Base-by-base conservation (phyloP, 768 basidiomycete genomes). In the Amanita exitialis region DNA sequence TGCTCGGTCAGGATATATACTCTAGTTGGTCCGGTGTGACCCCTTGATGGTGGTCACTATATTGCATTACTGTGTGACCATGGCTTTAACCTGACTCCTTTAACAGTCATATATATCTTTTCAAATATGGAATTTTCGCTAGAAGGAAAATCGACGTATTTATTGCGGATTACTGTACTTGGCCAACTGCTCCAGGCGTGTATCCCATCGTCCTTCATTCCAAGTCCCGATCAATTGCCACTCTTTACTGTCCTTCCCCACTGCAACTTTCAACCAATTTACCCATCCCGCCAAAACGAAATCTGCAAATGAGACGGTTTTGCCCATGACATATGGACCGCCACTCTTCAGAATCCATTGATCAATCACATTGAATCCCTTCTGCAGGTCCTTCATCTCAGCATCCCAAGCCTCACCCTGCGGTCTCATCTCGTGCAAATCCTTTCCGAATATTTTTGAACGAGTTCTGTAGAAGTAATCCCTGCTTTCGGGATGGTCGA, bases 391-490 rank as follows among this genome's bases (percentile, higher is more conserved):
- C 18, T 54, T 55, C 69, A 66, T 70, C 9, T 63, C 61, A 12
- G 49, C 60, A 5, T 61, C 62, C 34, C 61, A 59, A 39, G 44
- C 59, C 9, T 64, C 62, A 16, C 59, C 58, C 7, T 53, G 51
- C 0, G 69, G 66, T 7, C 62, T 36, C 44, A 64, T 34, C 23
- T 63, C 57, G 63, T 75, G 71, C 30, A 63, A 54, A 27, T 60
- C 59, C 43, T 43, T 57, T 0, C 72, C 68, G n/a, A 61, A 61
- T 1, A 35, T 43, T 3, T 45, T 51, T 43, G 62, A 59, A 12
- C 69, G 64, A 3, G 66, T 70, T 3, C 53, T 45, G 8, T 65
- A 54, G 54, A 70, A 76, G 54, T 69, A 72, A 3, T 49, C 60
- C 50, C 59, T 47, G 50, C 69, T 73, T 27, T 47, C 58, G 8